Evolutionary conservation across 306 rosid genomes (phyloP), one percentile per base, ranked within the genome.

Genomic region (Ziziphus jujuba): DNA sequence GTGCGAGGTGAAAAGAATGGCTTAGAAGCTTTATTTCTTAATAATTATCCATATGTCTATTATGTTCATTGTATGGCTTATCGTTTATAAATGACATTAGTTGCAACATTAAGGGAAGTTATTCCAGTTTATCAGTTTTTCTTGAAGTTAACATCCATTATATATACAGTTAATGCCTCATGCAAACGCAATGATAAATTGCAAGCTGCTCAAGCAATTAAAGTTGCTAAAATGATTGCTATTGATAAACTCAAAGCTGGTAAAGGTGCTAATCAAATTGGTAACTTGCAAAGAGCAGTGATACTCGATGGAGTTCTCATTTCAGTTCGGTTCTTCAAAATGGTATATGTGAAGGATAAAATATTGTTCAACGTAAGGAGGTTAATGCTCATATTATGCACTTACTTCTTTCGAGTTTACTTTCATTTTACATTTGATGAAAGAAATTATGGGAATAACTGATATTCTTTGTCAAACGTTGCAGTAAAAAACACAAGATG

Each of bases 1-100:
- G 22, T 70, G 61, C 8, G 60, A 20, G 3, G 7, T 28, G 33
- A 28, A 38, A 34, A 40, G 33, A 68, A 68, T 68, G 53, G 44
- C 0, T 56, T 51, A 5, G 28, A 65, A 64, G 60, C 44, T 24
- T 65, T 73, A n/a, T 15, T 73, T 56, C 22, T 64, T 2, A 23
- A 22, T 50, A 47, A 66, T 33, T 66, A 4, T 16, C 12, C 36
- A 23, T 50, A 36, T 49, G 67, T 49, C 33, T 28, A 28, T 1
- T 28, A 28, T 28, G 33, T 66, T 21, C 72, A 66, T 72, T 72
- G 38, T 20, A 43, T 62, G 25, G 70, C 58, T 2, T 51, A 72
- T 44, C 25, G 34, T 5, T 36, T 48, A 16, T 24, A 58, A 24
- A n/a, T 59, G 6, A 36, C 67, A 22, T 3, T 65, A 9, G 52